phyloP scores from a whole-genome alignment of 352 stramenopile genomes.

The Phytopythium sindhum region DNA sequence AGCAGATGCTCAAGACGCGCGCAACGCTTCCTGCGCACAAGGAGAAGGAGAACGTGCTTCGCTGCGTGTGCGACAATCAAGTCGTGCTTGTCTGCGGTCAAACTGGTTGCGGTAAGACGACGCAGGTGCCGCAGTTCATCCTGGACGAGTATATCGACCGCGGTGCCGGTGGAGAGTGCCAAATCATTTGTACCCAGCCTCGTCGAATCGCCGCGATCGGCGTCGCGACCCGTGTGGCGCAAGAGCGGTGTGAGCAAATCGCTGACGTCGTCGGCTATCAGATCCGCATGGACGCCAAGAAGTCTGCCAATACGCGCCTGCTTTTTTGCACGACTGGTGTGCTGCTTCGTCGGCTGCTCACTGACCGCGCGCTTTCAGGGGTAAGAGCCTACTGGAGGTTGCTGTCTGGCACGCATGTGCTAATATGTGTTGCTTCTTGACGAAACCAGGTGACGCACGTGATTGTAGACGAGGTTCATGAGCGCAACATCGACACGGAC shows the following conservation, averaged over 20 bases:
- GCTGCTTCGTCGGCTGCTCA: constrained; percentile 91
- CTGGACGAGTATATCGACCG: constrained; percentile 91
- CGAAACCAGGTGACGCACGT: constrained; percentile 89
- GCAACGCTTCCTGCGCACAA: constrained; percentile 55
- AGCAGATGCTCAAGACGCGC: constrained; percentile 54
- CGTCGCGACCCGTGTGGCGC: constrained; percentile 93
- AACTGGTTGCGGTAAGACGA: constrained; percentile 95
- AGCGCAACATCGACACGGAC: constrained; percentile 96
- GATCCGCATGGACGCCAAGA: constrained; percentile 94
- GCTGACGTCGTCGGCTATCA: constrained; percentile 92
- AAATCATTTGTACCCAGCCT: constrained; percentile 97
- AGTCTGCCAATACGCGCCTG: constrained; percentile 85
- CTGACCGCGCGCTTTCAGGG: constrained; percentile 80
- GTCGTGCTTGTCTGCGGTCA: constrained; percentile 95
- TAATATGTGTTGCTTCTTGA: not conserved
- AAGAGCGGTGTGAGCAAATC: constrained; percentile 91
- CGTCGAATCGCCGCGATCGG: constrained; percentile 95
- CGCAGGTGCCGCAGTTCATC: constrained; percentile 97
- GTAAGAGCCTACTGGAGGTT: constrained; percentile 26
- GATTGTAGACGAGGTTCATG: constrained; percentile 99
- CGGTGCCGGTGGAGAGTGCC: constrained; percentile 81
- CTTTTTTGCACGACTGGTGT: constrained; percentile 97
- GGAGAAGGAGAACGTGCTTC: constrained; percentile 54
- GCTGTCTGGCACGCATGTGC: not conserved
- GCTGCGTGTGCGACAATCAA: constrained; percentile 62